Conservation (phyloP, 495 filamentous ascomycete genomes). For the Hypoxylon cercidicola region DNA sequence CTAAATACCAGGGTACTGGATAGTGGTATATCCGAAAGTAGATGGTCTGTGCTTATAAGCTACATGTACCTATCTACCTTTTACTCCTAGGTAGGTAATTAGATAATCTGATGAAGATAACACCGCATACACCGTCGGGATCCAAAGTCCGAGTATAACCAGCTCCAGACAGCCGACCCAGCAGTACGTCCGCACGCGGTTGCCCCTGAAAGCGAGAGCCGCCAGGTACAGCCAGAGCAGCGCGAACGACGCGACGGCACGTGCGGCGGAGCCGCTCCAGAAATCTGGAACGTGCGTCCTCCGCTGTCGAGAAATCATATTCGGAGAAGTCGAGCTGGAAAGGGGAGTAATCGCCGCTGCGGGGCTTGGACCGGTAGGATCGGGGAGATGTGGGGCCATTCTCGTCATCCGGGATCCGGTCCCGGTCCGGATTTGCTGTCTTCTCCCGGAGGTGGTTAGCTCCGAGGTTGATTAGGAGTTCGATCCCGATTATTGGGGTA, state of each 20-base stretch:
- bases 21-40: too few species aligned
- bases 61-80: too few species aligned
- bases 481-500: constrained; percentile 1
- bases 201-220: constrained; percentile 22
- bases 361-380: neutral
- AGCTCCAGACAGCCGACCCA: constrained; percentile 42
- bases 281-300: neutral
- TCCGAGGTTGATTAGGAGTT: neutral
- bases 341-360: constrained; percentile 6
- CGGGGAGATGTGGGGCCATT: neutral
- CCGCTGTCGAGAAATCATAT: neutral
- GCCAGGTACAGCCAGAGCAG: constrained; percentile 41
- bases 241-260: constrained; percentile 48
- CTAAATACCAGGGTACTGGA: too few species aligned
- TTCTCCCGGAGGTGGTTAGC: neutral
- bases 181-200: constrained; percentile 29
- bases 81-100: too few species aligned
- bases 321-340: constrained; percentile 3
- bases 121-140: constrained; percentile 43
- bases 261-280: constrained; percentile 39
- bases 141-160: constrained; percentile 44
- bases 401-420: neutral
- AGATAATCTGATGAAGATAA: too few species aligned
- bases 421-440: neutral
- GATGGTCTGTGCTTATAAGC: too few species aligned